Evolutionary conservation across 108 stramenopile genomes (phyloP), one percentile per base, ranked within the genome.

Genomic region (Discostella stelligeroides): DNA sequence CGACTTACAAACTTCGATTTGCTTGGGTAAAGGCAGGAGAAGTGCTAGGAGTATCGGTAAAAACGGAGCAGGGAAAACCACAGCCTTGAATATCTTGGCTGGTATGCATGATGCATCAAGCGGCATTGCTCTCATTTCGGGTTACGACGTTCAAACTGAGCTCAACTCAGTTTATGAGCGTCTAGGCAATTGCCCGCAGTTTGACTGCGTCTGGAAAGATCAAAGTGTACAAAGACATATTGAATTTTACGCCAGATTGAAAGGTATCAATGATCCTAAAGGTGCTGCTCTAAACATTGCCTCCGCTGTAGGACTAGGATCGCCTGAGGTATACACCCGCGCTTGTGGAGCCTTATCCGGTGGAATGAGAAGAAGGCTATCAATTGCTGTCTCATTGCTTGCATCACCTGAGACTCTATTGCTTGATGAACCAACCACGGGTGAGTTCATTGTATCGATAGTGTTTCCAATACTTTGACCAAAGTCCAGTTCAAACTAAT

Each of bases 311-410:
- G 84, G 86, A 13, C 70, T 88, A 25, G 84, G 79, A 48, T 66
- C 72, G 4, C 65, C 68, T 34, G 83, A 75, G 38, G 76, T 81
- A 21, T 90, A 66, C 66, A 53, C n/a, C 57, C 55, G 75, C 34
- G 73, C 27, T 1, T 84, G 82, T 4, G 73, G 84, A 11, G 58
- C 50, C 23, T 73, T 97, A n/a, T 92, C 90, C 9, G 96, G 95
- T 0, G 97, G 97, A 1, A 94, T 95, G 91, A 86, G 95, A 72
- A 75, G 97, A 11, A 91, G 96, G 70, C 87, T 97, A 39, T 92
- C 88, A 8, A 85, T 96, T 58, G 97, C 87, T 13, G 81, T 96
- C 5, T 88, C 92, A 9, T 69, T 96, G 48, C 73, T 95, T 42
- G 97, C 93, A 23, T 86, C 88, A 37, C 85, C 92, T 34, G 40